phyloP scores from a whole-genome alignment of 768 basidiomycete genomes.

The Lentinula raphanica region DNA sequence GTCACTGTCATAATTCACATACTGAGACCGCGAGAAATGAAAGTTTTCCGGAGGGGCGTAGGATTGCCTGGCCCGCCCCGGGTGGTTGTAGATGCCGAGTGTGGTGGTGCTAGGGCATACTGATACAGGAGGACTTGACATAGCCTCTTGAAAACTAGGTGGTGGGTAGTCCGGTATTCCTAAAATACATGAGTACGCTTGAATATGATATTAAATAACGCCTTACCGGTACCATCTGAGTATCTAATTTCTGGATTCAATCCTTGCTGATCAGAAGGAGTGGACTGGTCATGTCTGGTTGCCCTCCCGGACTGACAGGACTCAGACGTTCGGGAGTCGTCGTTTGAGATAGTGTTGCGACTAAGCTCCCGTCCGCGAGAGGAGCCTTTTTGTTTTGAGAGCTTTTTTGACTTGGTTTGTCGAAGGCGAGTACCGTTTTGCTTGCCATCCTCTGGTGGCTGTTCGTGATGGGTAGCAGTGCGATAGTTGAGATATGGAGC shows the following conservation, averaged over 20 bases:
- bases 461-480: conserved; percentile 48
- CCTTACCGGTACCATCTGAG: background rate
- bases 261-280: background rate
- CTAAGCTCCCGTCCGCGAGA: conserved; percentile 36
- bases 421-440: conserved; percentile 48
- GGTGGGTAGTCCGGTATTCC: conserved; percentile 61
- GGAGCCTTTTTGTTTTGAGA: conserved; percentile 32
- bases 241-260: background rate
- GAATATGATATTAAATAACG: conserved; percentile 7
- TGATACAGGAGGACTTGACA: conserved; percentile 38
- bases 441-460: conserved; percentile 41
- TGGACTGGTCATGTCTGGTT: background rate
- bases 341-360: background rate
- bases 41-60: background rate
- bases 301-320: background rate
- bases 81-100: conserved; percentile 17
- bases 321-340: background rate
- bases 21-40: background rate
- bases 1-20: conserved; percentile 28
- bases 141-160: conserved; percentile 71
- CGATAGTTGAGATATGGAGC: conserved; percentile 54
- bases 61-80: conserved; percentile 8
- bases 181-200: background rate
- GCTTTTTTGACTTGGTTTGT: conserved; percentile 40
- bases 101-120: conserved; percentile 37